Base-by-base conservation (phyloP, 2,329 filamentous ascomycete species). In the Nothopassalora personata region DNA sequence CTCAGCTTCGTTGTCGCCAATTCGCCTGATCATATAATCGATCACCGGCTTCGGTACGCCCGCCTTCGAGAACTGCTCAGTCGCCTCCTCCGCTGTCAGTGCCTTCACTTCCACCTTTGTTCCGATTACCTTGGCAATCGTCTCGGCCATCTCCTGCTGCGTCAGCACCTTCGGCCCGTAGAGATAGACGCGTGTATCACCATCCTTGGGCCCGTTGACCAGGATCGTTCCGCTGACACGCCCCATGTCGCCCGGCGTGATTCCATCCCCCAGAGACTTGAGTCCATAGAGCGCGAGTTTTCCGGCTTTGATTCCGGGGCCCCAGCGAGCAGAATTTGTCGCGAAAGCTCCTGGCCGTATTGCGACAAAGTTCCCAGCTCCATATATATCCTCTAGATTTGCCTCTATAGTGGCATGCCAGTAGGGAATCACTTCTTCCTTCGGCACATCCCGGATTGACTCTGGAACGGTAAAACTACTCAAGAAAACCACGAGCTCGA, bases 401-500 rank as follows among this genome's bases (percentile, higher is more conserved):
- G 76, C 60, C 66, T 83, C 80, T 11, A 78, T 74, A 54, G 75
- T 72, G 1, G 76, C 77, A 60, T 83, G 80, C 6, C 66, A 27
- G 48, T 70, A 76, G 1, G 75, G 60, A 23, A 81, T 76, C 18
- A 72, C 27, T 0, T 75, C 68, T 1, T n/a, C 55, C 1, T 69
- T 66, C 1, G 60, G 5, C 3, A 77, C 62, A 11, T 65, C 60
- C 7, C 63, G 54, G 5, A 69, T 28, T 7, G 39, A n/a, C 8
- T 45, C 58, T 28, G 59, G 43, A 59, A 78, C 62, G 11, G 70
- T 71, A 54, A 67, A 71, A 62, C 72, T 77, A 70, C 76, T 79
- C 19, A 81, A 69, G n/a, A 82, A 64, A 13, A 79, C 76, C 5
- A 81, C 73, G 34, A 72, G 74, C 10, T 78, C 73, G 34, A 81